A percentile compares a stretch with the other conserved stretches of the same genome.
Conservation (phyloP, 2,329 filamentous ascomycete genomes). For the Botryotinia calthae region DNA sequence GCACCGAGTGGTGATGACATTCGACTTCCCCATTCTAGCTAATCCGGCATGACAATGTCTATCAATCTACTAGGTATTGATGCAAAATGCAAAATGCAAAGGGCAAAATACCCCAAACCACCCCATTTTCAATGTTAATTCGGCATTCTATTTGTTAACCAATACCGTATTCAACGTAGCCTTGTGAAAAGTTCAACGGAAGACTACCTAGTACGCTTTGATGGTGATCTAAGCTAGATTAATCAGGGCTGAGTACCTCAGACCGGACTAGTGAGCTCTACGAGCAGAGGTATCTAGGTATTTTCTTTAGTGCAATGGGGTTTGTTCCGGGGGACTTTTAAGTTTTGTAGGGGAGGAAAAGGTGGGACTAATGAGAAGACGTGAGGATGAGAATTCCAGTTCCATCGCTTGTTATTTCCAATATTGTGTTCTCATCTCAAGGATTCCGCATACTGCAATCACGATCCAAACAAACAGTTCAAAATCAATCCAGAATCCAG, state of each 20-base stretch:
- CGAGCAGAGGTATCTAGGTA: neutral
- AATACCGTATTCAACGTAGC: neutral
- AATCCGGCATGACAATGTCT: neutral
- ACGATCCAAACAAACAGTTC: neutral
- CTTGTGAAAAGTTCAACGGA: constrained; percentile 4
- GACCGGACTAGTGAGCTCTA: neutral
- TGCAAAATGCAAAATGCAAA: neutral
- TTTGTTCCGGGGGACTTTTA: neutral
- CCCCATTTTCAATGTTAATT: neutral
- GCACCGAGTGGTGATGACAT: neutral
- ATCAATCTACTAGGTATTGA: neutral
- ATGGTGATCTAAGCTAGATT: constrained; percentile 7
- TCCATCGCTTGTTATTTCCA: neutral
- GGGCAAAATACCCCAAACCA: neutral
- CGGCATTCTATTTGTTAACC: neutral
- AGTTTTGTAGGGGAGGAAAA: neutral
- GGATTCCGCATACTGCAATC: neutral
- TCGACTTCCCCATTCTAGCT: neutral
- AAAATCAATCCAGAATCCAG: neutral
- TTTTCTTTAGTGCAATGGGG: neutral
- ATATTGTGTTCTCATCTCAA: neutral
- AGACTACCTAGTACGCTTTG: neutral
- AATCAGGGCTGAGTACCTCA: constrained; percentile 7
- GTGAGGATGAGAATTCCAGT: constrained; percentile 1
- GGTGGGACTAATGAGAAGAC: neutral